A percentile compares a stretch with the other conserved stretches of the same genome.
Evolutionary conservation across 768 basidiomycete genomes (phyloP).

Genomic region (Coprinopsis sp.): DNA sequence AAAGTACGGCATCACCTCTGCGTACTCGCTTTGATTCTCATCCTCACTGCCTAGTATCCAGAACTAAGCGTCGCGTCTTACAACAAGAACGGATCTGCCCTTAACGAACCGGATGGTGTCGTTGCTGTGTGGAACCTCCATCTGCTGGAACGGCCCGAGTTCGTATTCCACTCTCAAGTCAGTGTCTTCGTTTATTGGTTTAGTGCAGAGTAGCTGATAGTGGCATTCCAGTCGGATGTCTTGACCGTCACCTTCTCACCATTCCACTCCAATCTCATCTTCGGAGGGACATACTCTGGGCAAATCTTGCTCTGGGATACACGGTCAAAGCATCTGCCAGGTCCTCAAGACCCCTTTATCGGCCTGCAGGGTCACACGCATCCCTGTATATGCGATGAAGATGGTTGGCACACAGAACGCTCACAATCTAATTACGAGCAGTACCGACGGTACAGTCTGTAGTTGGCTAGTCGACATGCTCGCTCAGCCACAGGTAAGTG

Average conservation of each 20-base stretch:
- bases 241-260: constrained; percentile 96
- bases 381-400: constrained; percentile 96
- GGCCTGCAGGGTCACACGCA: constrained; percentile 96
- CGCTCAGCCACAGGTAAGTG: constrained; percentile 85
- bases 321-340: constrained; percentile 90
- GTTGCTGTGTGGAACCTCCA: constrained; percentile 98
- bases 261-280: constrained; percentile 94
- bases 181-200: constrained; percentile 20
- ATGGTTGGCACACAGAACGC: constrained; percentile 99
- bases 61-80: constrained; percentile 95
- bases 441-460: constrained; percentile 95
- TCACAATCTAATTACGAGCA: constrained; percentile 93
- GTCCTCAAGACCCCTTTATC: constrained; percentile 96
- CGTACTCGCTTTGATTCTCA: neutral
- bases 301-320: constrained; percentile 99
- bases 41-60: constrained; percentile 60
- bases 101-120: constrained; percentile 95
- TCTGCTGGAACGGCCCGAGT: constrained; percentile 91
- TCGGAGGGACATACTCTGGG: constrained; percentile 99
- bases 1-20: constrained; percentile 50
- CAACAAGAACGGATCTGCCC: constrained; percentile 91
- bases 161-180: constrained; percentile 97
- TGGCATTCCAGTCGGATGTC: constrained; percentile 77
- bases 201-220: neutral
- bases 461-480: constrained; percentile 99